These are phyloP conservation scores for Mycena capillaripes DNA, from an alignment of 768 basidiomycete genomes.

Conservation along the genomic window DNA sequence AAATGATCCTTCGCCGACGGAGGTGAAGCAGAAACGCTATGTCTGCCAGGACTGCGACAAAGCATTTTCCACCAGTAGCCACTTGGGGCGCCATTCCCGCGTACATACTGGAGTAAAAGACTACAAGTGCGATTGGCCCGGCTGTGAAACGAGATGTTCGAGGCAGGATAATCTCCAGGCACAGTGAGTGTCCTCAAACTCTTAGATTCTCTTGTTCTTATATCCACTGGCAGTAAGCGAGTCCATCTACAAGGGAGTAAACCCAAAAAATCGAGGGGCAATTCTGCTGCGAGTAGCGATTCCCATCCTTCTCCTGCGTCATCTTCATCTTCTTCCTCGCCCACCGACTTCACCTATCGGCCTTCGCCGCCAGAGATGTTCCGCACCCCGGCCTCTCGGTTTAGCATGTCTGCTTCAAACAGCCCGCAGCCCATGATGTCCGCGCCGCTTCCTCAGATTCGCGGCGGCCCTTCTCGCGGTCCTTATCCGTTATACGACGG, in stretches of 20 bases:
- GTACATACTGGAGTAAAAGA: conserved; percentile 81
- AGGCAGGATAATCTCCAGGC: conserved; percentile 70
- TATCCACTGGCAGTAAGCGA: conserved; percentile 11
- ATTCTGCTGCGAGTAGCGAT: not conserved
- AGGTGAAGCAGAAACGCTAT: conserved; percentile 41
- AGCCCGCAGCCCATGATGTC: conserved; percentile 16
- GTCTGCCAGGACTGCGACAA: conserved; percentile 67
- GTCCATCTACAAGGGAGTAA: conserved; percentile 8
- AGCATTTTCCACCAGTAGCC: conserved; percentile 75
- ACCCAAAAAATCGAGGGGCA: not conserved
- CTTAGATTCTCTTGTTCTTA: not conserved
- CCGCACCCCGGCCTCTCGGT: conserved; percentile 1
- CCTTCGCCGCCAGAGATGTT: conserved; percentile 13
- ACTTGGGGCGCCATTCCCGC: conserved; percentile 72
- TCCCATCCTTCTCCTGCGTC: conserved; percentile 2
- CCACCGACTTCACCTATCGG: not conserved
- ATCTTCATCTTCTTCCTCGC: conserved; percentile 14
- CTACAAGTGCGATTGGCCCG: conserved; percentile 77
- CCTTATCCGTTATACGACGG: not conserved
- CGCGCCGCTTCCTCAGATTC: conserved; percentile 6
- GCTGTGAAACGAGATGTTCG: conserved; percentile 76
- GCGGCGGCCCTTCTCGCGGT: not conserved
- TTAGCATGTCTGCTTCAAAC: conserved; percentile 7
- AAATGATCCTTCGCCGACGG: not conserved
- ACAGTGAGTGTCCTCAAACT: conserved; percentile 23